Evolutionary conservation across 805 yeast species (phyloP).

Genomic region (Candida maltosa): DNA sequence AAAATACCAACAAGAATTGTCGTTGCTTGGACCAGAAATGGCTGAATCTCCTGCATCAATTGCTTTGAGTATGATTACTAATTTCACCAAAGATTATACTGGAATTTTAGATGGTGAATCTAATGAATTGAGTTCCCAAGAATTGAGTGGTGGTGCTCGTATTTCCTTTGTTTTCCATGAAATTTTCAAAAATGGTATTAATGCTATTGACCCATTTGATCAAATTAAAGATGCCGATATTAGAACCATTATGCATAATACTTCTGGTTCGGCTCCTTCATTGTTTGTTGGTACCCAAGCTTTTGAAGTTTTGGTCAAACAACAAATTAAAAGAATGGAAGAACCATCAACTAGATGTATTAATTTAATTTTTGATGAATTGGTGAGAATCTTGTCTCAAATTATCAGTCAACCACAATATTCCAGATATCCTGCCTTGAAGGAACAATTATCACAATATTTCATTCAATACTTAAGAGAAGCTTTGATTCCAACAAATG

Average conservation of each 20-base stretch:
- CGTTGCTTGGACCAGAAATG: slow-evolving; percentile 81
- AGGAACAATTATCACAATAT: slow-evolving; percentile 78
- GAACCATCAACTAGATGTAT: slow-evolving; percentile 91
- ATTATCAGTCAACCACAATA: slow-evolving; percentile 78
- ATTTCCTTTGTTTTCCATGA: slow-evolving; percentile 96
- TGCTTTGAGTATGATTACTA: slow-evolving; percentile 87
- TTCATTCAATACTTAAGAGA: slow-evolving; percentile 79
- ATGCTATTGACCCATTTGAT: slow-evolving; percentile 92
- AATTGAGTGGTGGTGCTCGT: slow-evolving; percentile 97
- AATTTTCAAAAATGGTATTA: slow-evolving; percentile 87
- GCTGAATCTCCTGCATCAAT: slow-evolving; percentile 86
- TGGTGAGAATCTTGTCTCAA: slow-evolving; percentile 85
- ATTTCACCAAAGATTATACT: slow-evolving; percentile 85
- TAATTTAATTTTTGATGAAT: slow-evolving; percentile 87
- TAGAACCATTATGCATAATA: slow-evolving; percentile 93
- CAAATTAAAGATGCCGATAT: slow-evolving; percentile 94
- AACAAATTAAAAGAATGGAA: slow-evolving; percentile 89
- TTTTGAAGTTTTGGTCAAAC: slow-evolving; percentile 91
- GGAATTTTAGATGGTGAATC: slow-evolving; percentile 92
- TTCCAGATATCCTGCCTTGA: slow-evolving; percentile 85
- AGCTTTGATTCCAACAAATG: slow-evolving; percentile 79
- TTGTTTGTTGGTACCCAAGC: slow-evolving; percentile 96
- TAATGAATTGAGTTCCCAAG: slow-evolving; percentile 81
- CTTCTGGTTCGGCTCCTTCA: slow-evolving; percentile 95
- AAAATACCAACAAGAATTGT: slow-evolving; percentile 79